Evolutionary conservation across 176 grass and related monocot species (phyloP).

Genomic region (Carex myosuroides): DNA sequence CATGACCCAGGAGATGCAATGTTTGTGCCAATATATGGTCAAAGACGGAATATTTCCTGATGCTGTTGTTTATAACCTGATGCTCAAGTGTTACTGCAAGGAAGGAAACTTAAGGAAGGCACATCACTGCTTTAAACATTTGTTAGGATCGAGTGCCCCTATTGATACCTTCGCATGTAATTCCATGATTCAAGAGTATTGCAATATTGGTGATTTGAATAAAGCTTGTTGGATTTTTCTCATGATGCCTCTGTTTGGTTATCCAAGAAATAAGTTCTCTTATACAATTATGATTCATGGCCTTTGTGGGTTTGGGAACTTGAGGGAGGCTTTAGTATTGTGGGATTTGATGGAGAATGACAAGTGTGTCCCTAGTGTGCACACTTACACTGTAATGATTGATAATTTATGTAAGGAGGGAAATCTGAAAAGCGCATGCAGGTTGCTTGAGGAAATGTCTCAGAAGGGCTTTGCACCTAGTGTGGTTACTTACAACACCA

Average conservation of each 20-base stretch:
- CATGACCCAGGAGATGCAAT: constrained; percentile 48
- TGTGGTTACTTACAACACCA: constrained; percentile 68
- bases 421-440: constrained; percentile 28
- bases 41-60: constrained; percentile 51
- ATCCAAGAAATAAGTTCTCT: constrained; percentile 59
- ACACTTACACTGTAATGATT: constrained; percentile 53
- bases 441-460: constrained; percentile 67
- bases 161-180: constrained; percentile 62
- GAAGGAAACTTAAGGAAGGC: constrained; percentile 44
- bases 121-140: constrained; percentile 35
- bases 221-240: constrained; percentile 65
- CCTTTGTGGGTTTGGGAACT: constrained; percentile 27
- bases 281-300: constrained; percentile 74
- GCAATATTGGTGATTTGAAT: constrained; percentile 34
- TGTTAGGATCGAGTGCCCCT: constrained; percentile 34
- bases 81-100: constrained; percentile 73
- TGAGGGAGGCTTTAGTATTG: constrained; percentile 41
- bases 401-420: constrained; percentile 53
- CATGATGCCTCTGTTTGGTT: constrained; percentile 71
- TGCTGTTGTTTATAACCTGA: constrained; percentile 48
- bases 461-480: constrained; percentile 51
- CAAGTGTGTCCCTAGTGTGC: constrained; percentile 47
- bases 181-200: constrained; percentile 44
- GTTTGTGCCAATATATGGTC: constrained; percentile 40
- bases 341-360: constrained; percentile 52